phyloP scores from a whole-genome alignment of 768 basidiomycete species.

The Phaeotremella fagi region DNA sequence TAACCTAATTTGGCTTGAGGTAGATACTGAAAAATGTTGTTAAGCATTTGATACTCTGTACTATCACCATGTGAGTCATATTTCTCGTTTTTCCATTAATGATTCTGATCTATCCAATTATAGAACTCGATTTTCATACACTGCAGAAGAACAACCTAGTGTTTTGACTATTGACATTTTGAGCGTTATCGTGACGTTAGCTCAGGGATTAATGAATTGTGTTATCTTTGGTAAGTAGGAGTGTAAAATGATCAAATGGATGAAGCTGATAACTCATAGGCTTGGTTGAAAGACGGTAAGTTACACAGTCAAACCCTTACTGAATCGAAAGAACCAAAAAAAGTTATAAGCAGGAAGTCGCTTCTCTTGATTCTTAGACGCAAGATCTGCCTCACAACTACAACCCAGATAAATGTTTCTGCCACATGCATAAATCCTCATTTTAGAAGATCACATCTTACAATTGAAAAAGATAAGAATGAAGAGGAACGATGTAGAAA shows the following conservation, averaged over 20 bases:
- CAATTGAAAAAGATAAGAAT: too few relatives aligned
- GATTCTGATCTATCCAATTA: not conserved
- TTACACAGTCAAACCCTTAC: not conserved
- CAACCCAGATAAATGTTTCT: too few relatives aligned
- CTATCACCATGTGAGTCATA: slow-evolving; percentile 13
- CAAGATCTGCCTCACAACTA: not conserved
- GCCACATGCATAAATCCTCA: too few relatives aligned
- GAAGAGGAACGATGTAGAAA: too few relatives aligned
- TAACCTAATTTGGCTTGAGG: not conserved
- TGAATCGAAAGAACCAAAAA: not conserved
- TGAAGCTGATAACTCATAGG: not conserved
- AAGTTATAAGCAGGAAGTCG: not conserved
- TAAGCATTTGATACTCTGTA: slow-evolving; percentile 19
- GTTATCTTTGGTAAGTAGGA: slow-evolving; percentile 17
- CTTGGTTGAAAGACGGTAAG: not conserved
- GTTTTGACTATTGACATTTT: slow-evolving; percentile 8
- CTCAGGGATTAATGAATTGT: slow-evolving; percentile 15
- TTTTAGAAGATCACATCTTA: too few relatives aligned
- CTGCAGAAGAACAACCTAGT: not conserved
- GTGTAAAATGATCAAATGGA: not conserved
- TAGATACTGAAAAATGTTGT: not conserved
- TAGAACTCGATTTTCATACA: slow-evolving; percentile 11
- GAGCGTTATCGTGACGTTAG: slow-evolving; percentile 10
- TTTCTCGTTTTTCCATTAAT: not conserved
- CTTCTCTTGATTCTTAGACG: not conserved